Evolutionary conservation across 208 protist species (phyloP), one percentile per base, ranked within the genome.

Genomic region (Acanthamoeba divionensis): DNA sequence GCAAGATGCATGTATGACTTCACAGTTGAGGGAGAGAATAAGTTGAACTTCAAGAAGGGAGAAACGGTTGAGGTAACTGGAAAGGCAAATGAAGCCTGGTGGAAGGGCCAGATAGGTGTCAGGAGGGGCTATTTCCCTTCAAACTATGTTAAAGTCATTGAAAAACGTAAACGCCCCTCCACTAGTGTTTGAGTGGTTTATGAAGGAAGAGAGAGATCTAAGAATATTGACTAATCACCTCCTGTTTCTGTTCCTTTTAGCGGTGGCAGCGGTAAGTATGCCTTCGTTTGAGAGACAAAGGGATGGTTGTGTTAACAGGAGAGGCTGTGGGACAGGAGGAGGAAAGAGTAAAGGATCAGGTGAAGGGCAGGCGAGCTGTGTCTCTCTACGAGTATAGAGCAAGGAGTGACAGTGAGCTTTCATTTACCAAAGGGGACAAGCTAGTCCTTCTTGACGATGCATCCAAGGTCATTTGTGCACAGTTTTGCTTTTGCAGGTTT

Each of bases 1-100:
- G 71, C 45, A 8, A 31, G 55, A n/a, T 82, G 71, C 45, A 26
- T 82, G 47, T 82, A 82, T 52, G 71, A 82, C 1, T 82, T 82
- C 26, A 60, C 41, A 60, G 45, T 52, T 9, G 71, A 82, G 6
- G 71, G 62, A 29, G 26, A 6, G 21, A 26, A 24, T 18, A 82
- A 82, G 47, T 52, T 82, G 2, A 63, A 45, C 47, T 57, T 82
- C n/a, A 82, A 60, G 47, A 82, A 82, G 38, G 71, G 71, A 1
- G 71, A 82, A 45, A 26, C 38, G 24, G 71, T 82, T 13, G 71
- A 82, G 31, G 71, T 82, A 33, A 21, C 62, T 13, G 62, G 45
- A 18, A 52, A 60, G 21, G 71, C 71, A 5, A 82, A 52, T 52
- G 71, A 60, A 0, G 15, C 71, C 15, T 82, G 71, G 71, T 82